These are phyloP conservation scores for Mycotypha africana DNA, from an alignment of 371 early-diverging fungal species.

Conservation along the genomic window DNA sequence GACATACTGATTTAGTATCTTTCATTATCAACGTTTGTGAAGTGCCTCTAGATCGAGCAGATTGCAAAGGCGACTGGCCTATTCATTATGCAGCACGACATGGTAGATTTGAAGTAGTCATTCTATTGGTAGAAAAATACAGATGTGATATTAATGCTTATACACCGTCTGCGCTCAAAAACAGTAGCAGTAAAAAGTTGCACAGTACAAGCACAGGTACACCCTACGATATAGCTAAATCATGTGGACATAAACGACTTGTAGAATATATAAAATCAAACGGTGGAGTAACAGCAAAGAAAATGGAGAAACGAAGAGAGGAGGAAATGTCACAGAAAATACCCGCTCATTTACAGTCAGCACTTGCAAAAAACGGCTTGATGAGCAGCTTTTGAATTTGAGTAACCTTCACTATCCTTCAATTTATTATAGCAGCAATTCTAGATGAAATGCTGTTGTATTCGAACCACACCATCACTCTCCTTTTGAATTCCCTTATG, in stretches of 20 bases:
- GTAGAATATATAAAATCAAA: slow-evolving; percentile 33
- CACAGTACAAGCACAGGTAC: slow-evolving; percentile 25
- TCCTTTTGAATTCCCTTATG: no score
- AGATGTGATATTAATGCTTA: slow-evolving; percentile 31
- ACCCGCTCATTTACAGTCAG: slow-evolving; percentile 23
- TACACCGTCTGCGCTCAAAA: no score
- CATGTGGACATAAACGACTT: slow-evolving; percentile 28
- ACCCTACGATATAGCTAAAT: slow-evolving; percentile 37
- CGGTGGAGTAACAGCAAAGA: slow-evolving; percentile 34
- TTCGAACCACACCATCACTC: no score
- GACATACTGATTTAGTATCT: slow-evolving; percentile 31
- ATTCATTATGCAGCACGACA: slow-evolving; percentile 36
- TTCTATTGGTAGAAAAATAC: slow-evolving; percentile 26
- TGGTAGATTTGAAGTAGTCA: slow-evolving; percentile 29
- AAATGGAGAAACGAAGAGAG: slow-evolving; percentile 33
- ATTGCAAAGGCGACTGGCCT: slow-evolving; percentile 25
- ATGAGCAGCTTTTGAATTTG: no score
- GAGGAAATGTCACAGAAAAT: slow-evolving; percentile 24
- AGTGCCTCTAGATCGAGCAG: slow-evolving; percentile 18
- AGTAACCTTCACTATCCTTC: no score
- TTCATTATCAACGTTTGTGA: slow-evolving; percentile 23
- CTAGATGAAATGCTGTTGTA: no score
- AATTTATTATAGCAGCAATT: no score
- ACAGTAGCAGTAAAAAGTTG: no score
- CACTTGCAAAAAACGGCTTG: slow-evolving; percentile 33